Percentiles rank a stretch among this genome's conserved stretches.
These are phyloP conservation scores for Gossypium stocksii DNA, from an alignment of 345 rosid species.

Conservation along the genomic window DNA sequence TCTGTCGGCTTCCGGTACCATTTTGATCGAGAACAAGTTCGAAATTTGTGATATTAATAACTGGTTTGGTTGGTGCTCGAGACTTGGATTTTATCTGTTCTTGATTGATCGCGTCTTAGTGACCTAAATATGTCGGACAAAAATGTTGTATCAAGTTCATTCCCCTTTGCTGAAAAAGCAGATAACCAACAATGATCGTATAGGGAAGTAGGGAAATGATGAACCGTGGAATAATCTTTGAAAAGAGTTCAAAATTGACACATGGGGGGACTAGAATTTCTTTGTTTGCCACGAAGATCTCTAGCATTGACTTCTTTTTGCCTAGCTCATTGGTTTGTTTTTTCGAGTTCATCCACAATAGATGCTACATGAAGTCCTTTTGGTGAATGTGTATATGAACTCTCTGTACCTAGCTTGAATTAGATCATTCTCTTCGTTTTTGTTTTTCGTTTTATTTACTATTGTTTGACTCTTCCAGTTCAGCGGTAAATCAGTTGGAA, in stretches of 20 bases:
- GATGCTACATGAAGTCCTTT: background rate
- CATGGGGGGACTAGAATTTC: background rate
- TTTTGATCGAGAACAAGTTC: background rate
- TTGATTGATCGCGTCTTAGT: background rate
- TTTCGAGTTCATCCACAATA: background rate
- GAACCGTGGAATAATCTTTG: background rate
- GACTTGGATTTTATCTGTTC: background rate
- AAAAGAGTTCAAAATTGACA: background rate
- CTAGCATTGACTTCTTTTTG: background rate
- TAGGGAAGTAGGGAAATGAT: background rate
- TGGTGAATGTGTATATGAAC: too few species aligned
- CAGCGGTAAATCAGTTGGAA: constrained; percentile 56
- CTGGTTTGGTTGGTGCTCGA: background rate
- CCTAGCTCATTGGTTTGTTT: background rate
- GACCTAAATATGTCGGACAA: background rate
- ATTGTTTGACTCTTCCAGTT: constrained; percentile 32
- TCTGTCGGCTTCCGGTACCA: background rate
- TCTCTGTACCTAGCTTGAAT: background rate
- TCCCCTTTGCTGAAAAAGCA: background rate
- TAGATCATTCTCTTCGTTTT: background rate
- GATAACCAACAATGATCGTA: background rate
- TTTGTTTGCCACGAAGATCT: background rate
- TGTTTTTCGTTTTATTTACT: background rate
- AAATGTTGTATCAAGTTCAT: background rate
- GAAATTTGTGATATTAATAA: background rate